These are phyloP conservation scores for Blastosporella zonata DNA, from an alignment of 1,284 basidiomycete species.

Conservation along the genomic window DNA sequence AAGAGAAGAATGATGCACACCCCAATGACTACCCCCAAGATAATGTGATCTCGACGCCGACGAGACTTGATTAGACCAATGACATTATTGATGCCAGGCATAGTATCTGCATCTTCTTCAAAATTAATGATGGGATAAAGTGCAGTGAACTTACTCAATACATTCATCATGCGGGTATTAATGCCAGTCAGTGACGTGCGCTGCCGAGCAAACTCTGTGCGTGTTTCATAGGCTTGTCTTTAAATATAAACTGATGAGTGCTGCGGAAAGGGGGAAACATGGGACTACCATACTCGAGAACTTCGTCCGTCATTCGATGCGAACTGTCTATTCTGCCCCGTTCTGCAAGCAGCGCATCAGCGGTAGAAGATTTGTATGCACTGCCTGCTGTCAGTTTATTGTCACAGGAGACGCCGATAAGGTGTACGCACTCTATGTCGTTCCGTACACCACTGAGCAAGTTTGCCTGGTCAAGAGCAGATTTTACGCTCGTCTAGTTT, in stretches of 20 bases:
- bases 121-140: not conserved
- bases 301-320: slow-evolving; percentile 92
- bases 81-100: slow-evolving; percentile 92
- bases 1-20: slow-evolving; percentile 80
- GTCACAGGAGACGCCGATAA: not conserved
- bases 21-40: slow-evolving; percentile 85
- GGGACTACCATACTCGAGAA: slow-evolving; percentile 67
- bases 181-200: slow-evolving; percentile 73
- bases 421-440: slow-evolving; percentile 80
- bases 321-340: slow-evolving; percentile 88
- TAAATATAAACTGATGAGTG: slow-evolving; percentile 13
- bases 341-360: slow-evolving; percentile 87
- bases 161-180: slow-evolving; percentile 79
- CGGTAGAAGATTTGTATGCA: slow-evolving; percentile 85
- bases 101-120: slow-evolving; percentile 53
- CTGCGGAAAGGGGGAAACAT: not conserved
- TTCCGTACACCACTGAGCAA: slow-evolving; percentile 90
- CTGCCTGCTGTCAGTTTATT: slow-evolving; percentile 34
- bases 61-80: slow-evolving; percentile 91
- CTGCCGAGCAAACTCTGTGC: slow-evolving; percentile 92
- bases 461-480: slow-evolving; percentile 84
- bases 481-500: slow-evolving; percentile 71
- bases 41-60: slow-evolving; percentile 85
- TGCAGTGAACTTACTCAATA: slow-evolving; percentile 61
- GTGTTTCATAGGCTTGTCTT: slow-evolving; percentile 97